Base-by-base conservation (phyloP, 176 grass and related monocot species). In the Bothriochloa decipiens region DNA sequence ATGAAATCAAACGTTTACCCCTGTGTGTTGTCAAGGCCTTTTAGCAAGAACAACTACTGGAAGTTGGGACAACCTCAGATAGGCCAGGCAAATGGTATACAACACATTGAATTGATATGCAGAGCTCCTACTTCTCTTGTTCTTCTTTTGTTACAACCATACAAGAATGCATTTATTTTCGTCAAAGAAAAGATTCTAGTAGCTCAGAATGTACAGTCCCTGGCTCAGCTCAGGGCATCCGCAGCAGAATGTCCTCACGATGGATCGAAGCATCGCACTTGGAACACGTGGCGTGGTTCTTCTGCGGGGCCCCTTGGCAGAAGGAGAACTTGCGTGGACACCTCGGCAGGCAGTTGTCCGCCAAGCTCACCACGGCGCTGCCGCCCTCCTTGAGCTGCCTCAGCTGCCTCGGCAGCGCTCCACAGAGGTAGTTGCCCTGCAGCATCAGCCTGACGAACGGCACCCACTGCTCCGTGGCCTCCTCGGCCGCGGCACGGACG, bases 241-340 rank as follows among this genome's bases (percentile, higher is more conserved):
- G 68, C 32, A 74, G 18, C 15, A 77, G 18, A 4, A 11, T 71
- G 7, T 22, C 35, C 35, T 77, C 7, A 65, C 3, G 71, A 29
- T 13, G 83, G 39, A 43, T 65, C 52, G 61, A 70, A 83, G 28
- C 63, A 6, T 86, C 84, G 61, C 86, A 92, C 46, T 92, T 83
- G 0, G 79, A 82, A 74, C 91, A 93, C 1, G 82, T 64, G 74
- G 57, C 73, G 3, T 4, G 33, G 16, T 61, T 29, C 85, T 93
- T 93, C 88, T 93, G 91, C 68, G 72, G 76, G 12, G 45, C 37
- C 11, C 91, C 91, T 17, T 79, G 83, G 82, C 91, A 93, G 85
- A 88, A 85, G 60, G 70, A 93, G 60, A 87, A 78, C 35, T 62
- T 42, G 9, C 4, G 76, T 2, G 91, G 91, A 8, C 91, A 93